A percentile compares a stretch with the other conserved stretches of the same genome.
Conservation (phyloP, 225 moss, liverwort and hornwort genomes). For the Physcomitrellopsis africana region DNA sequence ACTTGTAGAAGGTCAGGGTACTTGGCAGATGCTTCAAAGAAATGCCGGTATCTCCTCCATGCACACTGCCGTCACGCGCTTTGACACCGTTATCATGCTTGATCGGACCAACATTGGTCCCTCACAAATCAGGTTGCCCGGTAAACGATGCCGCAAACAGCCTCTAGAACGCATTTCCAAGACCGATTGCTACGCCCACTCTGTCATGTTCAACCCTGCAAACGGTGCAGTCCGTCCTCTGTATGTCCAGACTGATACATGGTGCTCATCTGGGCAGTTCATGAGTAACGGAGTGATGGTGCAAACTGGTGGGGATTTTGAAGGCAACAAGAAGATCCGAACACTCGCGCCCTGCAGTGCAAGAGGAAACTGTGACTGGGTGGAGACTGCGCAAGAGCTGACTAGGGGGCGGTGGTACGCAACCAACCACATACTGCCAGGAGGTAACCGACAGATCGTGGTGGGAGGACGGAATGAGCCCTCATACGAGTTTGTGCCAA, state of each 20-base stretch:
- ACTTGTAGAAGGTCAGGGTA: too few species aligned
- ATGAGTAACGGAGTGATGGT: not conserved
- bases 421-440: slow-evolving; percentile 23
- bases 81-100: too few species aligned
- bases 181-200: too few species aligned
- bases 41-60: too few species aligned
- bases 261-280: slow-evolving; percentile 5
- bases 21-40: too few species aligned
- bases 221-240: not conserved
- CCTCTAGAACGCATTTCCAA: too few species aligned
- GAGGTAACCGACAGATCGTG: slow-evolving; percentile 21
- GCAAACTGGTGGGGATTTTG: too few species aligned
- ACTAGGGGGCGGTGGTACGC: slow-evolving; percentile 14
- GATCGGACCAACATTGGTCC: too few species aligned
- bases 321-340: slow-evolving; percentile 5
- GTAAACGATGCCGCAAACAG: too few species aligned
- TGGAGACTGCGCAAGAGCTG: not conserved
- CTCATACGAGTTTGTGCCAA: slow-evolving; percentile 26
- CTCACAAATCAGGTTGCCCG: too few species aligned
- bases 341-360: slow-evolving; percentile 15
- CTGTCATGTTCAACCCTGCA: too few species aligned
- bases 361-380: slow-evolving; percentile 24
- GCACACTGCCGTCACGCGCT: too few species aligned
- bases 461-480: slow-evolving; percentile 20
- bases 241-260: not conserved